Evolutionary conservation across 345 rosid genomes (phyloP).

Genomic region (Eucalyptus decipiens): DNA sequence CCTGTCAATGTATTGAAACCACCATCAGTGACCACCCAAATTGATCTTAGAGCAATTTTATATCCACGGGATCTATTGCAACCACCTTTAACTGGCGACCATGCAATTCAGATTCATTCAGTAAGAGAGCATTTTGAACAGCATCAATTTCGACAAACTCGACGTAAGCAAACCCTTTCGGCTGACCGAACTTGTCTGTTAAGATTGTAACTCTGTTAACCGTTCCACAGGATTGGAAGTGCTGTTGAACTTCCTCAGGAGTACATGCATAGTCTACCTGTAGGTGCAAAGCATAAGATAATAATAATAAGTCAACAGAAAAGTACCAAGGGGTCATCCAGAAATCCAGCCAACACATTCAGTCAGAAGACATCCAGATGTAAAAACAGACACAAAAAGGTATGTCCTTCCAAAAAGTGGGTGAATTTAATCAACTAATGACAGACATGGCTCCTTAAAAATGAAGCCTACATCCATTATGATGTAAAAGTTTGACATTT

Average conservation of each 20-base stretch:
- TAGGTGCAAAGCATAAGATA: not conserved
- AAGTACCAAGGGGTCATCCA: not conserved
- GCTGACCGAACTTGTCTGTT: slow-evolving; percentile 98
- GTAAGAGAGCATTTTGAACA: slow-evolving; percentile 81
- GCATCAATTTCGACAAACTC: slow-evolving; percentile 96
- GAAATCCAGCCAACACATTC: not conserved
- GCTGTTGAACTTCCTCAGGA: slow-evolving; percentile 98
- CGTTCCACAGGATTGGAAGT: slow-evolving; percentile 98
- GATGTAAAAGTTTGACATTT: not conserved
- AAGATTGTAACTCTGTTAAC: slow-evolving; percentile 95
- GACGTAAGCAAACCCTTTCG: slow-evolving; percentile 97
- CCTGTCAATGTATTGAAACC: slow-evolving; percentile 27
- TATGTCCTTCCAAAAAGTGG: not conserved
- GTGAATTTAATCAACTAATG: not conserved
- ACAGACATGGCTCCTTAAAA: not conserved
- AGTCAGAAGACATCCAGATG: not conserved
- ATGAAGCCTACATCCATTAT: not conserved
- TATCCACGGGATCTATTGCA: not conserved
- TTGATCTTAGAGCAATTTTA: not conserved
- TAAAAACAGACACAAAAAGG: not conserved
- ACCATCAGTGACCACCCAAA: not conserved
- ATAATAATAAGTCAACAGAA: not conserved
- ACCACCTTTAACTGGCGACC: slow-evolving; percentile 94
- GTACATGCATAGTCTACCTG: slow-evolving; percentile 98
- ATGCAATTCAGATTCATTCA: slow-evolving; percentile 93